Base-by-base conservation (phyloP, 129 eudicot species). In the Solidago caesia region DNA sequence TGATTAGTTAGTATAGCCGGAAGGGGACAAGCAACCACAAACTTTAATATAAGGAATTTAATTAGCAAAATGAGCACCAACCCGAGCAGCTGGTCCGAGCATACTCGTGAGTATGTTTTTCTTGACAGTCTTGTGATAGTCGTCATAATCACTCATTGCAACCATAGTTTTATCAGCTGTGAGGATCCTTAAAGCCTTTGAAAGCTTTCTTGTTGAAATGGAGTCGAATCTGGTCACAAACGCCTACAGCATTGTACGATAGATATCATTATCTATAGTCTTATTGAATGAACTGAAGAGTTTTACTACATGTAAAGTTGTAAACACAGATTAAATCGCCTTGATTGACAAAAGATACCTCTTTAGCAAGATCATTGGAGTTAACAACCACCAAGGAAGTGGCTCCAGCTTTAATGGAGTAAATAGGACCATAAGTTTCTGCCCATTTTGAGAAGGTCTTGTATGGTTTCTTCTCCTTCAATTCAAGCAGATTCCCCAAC, bases 351-450 rank as follows among this genome's bases (percentile, higher is more conserved):
- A 4, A 25, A 33, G 15, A 42, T 71, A 87, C 96, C 96, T 90
- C 96, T 76, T 90, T 90, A 27, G 87, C 91, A 12, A 92, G 72
- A n/a, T 89, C 80, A 25, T 76, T 74, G 9, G 84, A 80, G 79
- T 81, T 88, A 52, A 93, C 88, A 8, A 93, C 98, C 53, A 93
- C 84, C 72, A 88, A 46, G 13, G 74, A 75, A 41, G 59, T 79
- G 44, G 90, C 75, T 26, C 97, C 97, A 2, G 89, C 70, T 79
- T 65, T 82, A 43, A 93, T 88, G 46, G 98, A 93, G 77, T 88
- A 93, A 62, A 93, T 73, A 48, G 96, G 96, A 45, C 98, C 98
- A 81, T 87, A 84, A 59, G 74, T 84, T 72, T 92, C 87, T 47
- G 92, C 95, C 91, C 92, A 90, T 29, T 79, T 83, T 41, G 90